phyloP scores from a whole-genome alignment of 805 yeast species.

The Starmerella vitae region DNA sequence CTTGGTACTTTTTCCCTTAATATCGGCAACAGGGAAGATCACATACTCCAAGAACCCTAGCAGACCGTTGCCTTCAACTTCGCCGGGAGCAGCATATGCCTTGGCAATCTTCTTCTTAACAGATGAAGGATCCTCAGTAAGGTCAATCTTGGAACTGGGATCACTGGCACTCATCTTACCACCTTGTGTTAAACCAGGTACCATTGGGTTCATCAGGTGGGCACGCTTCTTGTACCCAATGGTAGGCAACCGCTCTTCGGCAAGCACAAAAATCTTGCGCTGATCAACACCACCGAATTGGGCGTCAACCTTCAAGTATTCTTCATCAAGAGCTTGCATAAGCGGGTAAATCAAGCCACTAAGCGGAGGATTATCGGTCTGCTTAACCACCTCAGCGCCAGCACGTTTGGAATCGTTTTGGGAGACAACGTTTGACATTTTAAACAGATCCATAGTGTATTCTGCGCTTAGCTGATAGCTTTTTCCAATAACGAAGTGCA shows the following conservation, averaged over 20 bases:
- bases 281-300: slow-evolving; percentile 99
- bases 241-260: slow-evolving; percentile 80
- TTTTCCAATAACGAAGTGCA: slow-evolving; percentile 74
- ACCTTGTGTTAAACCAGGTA: slow-evolving; percentile 92
- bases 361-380: slow-evolving; percentile 83
- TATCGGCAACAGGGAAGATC: slow-evolving; percentile 70
- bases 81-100: slow-evolving; percentile 95
- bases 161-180: slow-evolving; percentile 98
- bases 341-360: slow-evolving; percentile 92
- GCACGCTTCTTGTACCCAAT: slow-evolving; percentile 95
- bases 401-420: slow-evolving; percentile 97
- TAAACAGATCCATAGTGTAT: slow-evolving; percentile 82
- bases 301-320: slow-evolving; percentile 72
- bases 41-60: slow-evolving; percentile 76
- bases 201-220: slow-evolving; percentile 97
- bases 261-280: slow-evolving; percentile 90
- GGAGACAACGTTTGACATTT: slow-evolving; percentile 67
- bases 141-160: slow-evolving; percentile 92
- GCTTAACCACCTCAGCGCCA: slow-evolving; percentile 98
- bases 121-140: slow-evolving; percentile 74
- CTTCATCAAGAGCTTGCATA: slow-evolving; percentile 97
- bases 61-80: slow-evolving; percentile 79
- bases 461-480: slow-evolving; percentile 69
- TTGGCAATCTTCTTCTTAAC: slow-evolving; percentile 82
- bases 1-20: slow-evolving; percentile 41